phyloP scores from a whole-genome alignment of 2,329 filamentous ascomycete species.

The Immersiporthe knoxdaviesiana region DNA sequence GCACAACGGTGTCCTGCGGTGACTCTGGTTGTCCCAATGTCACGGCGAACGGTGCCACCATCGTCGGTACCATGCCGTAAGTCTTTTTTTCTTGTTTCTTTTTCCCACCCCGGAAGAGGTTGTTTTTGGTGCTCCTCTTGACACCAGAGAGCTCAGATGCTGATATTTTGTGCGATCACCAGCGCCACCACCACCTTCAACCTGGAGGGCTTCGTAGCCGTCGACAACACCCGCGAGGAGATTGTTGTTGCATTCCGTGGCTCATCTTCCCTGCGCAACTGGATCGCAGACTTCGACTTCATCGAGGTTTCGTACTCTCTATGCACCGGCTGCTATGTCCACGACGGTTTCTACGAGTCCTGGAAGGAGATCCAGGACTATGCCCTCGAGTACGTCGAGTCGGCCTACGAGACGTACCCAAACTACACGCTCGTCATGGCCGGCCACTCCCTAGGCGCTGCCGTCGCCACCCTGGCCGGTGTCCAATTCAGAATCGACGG shows the following conservation, averaged over 20 bases:
- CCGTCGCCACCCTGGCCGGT: slow-evolving; percentile 63
- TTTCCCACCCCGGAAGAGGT: neutral
- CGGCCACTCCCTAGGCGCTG: slow-evolving; percentile 71
- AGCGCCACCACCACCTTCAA: slow-evolving; percentile 33
- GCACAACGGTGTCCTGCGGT: slow-evolving; percentile 48
- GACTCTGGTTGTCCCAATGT: slow-evolving; percentile 49
- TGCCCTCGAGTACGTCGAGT: slow-evolving; percentile 48
- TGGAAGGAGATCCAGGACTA: slow-evolving; percentile 57
- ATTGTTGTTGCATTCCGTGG: slow-evolving; percentile 67
- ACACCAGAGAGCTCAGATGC: neutral
- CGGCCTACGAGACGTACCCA: slow-evolving; percentile 52
- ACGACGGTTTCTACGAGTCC: slow-evolving; percentile 61
- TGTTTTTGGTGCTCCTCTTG: too few species aligned
- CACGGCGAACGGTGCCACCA: slow-evolving; percentile 46
- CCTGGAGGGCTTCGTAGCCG: slow-evolving; percentile 54
- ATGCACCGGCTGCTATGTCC: slow-evolving; percentile 52
- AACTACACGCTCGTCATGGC: slow-evolving; percentile 59
- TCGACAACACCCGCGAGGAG: slow-evolving; percentile 51
- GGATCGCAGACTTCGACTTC: slow-evolving; percentile 58
- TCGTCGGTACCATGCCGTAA: slow-evolving; percentile 49
- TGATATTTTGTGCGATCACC: neutral
- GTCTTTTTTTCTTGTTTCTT: too few species aligned
- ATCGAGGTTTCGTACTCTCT: slow-evolving; percentile 33
- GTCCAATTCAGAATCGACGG: slow-evolving; percentile 57
- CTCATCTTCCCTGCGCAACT: slow-evolving; percentile 62